Evolutionary conservation across 164 flowering plant species (phyloP).

Genomic region (Saururus chinensis): DNA sequence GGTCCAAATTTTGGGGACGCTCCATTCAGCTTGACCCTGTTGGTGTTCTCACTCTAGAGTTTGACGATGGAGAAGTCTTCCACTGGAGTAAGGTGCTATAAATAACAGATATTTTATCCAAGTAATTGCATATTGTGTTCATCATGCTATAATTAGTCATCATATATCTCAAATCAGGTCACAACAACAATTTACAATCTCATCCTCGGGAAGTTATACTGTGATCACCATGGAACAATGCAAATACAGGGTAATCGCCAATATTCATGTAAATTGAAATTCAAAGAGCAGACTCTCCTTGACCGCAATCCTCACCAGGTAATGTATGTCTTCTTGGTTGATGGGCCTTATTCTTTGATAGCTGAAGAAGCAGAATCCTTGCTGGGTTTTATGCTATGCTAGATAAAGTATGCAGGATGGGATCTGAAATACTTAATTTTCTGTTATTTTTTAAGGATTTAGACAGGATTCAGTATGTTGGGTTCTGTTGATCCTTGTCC

Average conservation of each 20-base stretch:
- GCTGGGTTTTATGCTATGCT: background rate
- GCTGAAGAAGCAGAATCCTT: background rate
- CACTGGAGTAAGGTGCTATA: constrained; percentile 87
- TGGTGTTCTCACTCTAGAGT: constrained; percentile 72
- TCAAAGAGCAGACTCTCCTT: constrained; percentile 79
- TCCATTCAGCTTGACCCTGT: constrained; percentile 95
- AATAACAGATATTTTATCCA: background rate
- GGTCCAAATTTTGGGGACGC: constrained; percentile 81
- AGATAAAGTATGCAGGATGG: background rate
- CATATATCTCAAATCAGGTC: constrained; percentile 32
- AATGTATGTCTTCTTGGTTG: constrained; percentile 2
- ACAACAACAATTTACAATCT: constrained; percentile 80
- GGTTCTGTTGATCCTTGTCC: background rate
- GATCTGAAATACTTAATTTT: no score
- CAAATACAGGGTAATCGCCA: constrained; percentile 63
- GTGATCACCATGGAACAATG: constrained; percentile 91
- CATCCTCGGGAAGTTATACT: constrained; percentile 80
- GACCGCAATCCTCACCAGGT: constrained; percentile 92
- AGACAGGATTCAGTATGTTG: no score
- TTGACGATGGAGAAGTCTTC: constrained; percentile 93
- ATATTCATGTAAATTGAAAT: constrained; percentile 75
- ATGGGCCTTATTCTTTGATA: background rate
- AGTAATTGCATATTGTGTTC: background rate
- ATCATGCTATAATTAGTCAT: background rate
- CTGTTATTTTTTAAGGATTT: no score